A percentile compares a stretch with the other conserved stretches of the same genome.
Conservation (phyloP, 345 rosid species). For the Salix brachista region DNA sequence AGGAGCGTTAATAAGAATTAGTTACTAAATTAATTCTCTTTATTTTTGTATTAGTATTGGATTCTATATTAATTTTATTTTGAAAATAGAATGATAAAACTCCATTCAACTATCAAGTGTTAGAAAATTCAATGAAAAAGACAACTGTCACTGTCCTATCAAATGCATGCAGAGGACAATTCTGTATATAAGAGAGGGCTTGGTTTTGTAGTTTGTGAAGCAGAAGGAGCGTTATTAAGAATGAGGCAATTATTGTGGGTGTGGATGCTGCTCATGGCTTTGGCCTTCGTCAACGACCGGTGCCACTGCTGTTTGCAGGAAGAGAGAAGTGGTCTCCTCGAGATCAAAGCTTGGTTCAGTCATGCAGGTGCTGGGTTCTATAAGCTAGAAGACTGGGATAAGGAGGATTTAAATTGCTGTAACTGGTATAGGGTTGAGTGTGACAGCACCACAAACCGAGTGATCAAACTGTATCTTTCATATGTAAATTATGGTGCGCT, state of each 20-base stretch:
- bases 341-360: not conserved
- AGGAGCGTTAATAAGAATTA: too few relatives aligned
- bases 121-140: too few relatives aligned
- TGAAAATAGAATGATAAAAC: too few relatives aligned
- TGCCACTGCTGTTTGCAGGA: not conserved
- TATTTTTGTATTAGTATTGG: too few relatives aligned
- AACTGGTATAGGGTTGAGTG: not conserved
- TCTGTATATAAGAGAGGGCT: too few relatives aligned
- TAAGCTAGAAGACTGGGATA: not conserved
- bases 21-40: too few relatives aligned
- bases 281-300: not conserved
- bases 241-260: not conserved
- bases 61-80: too few relatives aligned
- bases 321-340: not conserved
- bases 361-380: not conserved
- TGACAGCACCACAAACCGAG: not conserved
- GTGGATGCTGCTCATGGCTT: not conserved
- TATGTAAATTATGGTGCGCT: fast-evolving
- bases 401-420: not conserved
- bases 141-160: too few relatives aligned
- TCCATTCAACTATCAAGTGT: too few relatives aligned
- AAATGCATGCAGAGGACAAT: too few relatives aligned
- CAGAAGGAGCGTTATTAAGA: not conserved
- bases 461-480: not conserved
- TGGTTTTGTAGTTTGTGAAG: too few relatives aligned